Conservation (phyloP, 2,329 filamentous ascomycete genomes). For the Apiospora kogelbergensis region DNA sequence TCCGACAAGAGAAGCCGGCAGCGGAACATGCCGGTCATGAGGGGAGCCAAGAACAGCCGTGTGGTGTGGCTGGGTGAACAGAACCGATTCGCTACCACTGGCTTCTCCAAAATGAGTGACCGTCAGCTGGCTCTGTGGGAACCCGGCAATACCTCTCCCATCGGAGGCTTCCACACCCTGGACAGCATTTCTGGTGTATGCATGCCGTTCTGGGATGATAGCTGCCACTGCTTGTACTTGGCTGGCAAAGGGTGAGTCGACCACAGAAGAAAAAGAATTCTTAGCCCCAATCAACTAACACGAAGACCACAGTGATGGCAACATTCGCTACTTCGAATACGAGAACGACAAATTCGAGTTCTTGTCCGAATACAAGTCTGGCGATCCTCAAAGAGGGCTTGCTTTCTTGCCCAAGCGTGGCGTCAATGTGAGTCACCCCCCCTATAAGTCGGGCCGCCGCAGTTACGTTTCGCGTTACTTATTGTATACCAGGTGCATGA, state of each 20-base stretch:
- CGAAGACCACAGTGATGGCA: conserved; percentile 71
- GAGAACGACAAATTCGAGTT: conserved; percentile 99
- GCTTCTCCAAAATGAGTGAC: conserved; percentile 98
- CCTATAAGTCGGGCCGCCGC: neutral
- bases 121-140: conserved; percentile 96
- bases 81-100: conserved; percentile 92
- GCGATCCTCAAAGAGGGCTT: conserved; percentile 89
- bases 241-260: conserved; percentile 86
- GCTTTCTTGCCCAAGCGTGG: conserved; percentile 94
- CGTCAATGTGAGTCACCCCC: conserved; percentile 66
- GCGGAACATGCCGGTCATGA: conserved; percentile 84
- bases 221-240: conserved; percentile 91
- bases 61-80: conserved; percentile 97
- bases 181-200: conserved; percentile 97
- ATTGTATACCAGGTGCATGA: conserved; percentile 71
- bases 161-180: conserved; percentile 85
- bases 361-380: conserved; percentile 95
- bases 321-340: conserved; percentile 98
- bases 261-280: neutral
- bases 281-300: conserved; percentile 9
- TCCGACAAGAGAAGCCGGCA: conserved; percentile 83
- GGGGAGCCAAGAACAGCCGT: conserved; percentile 93
- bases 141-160: conserved; percentile 78
- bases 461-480: neutral
- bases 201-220: conserved; percentile 99